A percentile compares a stretch with the other conserved stretches of the same genome.
Conservation (phyloP, 2,329 filamentous ascomycete genomes). For the Rhynchosporium secalis region DNA sequence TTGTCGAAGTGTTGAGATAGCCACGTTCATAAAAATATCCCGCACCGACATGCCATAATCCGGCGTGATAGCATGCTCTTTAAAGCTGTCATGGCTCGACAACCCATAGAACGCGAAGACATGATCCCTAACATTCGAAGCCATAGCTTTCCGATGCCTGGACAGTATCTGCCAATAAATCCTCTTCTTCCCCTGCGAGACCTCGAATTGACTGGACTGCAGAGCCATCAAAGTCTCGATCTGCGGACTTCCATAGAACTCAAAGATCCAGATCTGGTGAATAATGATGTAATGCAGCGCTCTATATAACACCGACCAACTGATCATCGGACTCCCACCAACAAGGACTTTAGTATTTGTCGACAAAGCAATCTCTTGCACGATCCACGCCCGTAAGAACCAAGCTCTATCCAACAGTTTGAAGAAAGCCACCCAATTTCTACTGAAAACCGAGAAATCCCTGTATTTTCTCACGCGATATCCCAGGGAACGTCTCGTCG, state of each 20-base stretch:
- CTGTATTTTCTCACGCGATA: background rate
- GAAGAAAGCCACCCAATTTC: conserved; percentile 11
- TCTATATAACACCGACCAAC: background rate
- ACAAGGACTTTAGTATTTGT: conserved; percentile 2
- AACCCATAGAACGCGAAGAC: conserved; percentile 16
- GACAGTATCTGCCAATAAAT: conserved; percentile 9
- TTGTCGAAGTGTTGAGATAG: conserved; percentile 2
- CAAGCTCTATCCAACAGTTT: conserved; percentile 13
- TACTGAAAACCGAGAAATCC: conserved; percentile 4
- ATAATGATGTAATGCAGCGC: conserved; percentile 9
- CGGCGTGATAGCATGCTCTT: conserved; percentile 5
- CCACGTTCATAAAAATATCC: background rate
- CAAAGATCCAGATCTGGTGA: conserved; percentile 15
- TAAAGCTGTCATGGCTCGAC: conserved; percentile 12
- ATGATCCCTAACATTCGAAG: conserved; percentile 12
- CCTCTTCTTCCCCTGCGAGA: conserved; percentile 6
- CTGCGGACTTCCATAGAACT: conserved; percentile 13
- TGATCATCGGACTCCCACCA: conserved; percentile 6
- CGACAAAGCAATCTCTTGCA: conserved; percentile 16
- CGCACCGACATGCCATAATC: background rate
- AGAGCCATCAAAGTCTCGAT: conserved; percentile 6
- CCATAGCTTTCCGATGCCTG: conserved; percentile 8
- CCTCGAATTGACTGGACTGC: conserved; percentile 6
- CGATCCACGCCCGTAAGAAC: conserved; percentile 18
- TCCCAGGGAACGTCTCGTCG: background rate